A percentile compares a stretch with the other conserved stretches of the same genome.
Evolutionary conservation across 441 rosid genomes (phyloP).

Genomic region (Jatropha multifida): DNA sequence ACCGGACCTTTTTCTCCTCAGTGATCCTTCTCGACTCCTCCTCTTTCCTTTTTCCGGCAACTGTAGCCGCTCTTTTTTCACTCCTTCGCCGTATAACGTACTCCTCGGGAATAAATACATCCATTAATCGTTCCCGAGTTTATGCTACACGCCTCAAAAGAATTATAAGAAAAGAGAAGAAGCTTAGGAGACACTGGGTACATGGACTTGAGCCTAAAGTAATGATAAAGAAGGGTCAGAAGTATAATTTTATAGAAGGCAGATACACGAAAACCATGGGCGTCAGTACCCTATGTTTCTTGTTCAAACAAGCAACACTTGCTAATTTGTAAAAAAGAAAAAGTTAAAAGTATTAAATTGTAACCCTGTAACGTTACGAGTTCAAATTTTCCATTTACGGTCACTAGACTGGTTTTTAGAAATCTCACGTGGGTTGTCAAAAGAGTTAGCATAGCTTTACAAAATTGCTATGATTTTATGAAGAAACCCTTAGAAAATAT

Average conservation of each 20-base stretch:
- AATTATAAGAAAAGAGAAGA: background rate
- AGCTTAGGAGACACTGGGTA: background rate
- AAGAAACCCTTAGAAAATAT: no score
- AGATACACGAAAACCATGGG: constrained; percentile 32
- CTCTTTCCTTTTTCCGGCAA: constrained; percentile 18
- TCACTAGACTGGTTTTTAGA: no score
- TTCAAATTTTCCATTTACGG: no score
- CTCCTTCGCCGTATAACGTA: constrained; percentile 46
- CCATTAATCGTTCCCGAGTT: constrained; percentile 27
- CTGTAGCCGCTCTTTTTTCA: constrained; percentile 44
- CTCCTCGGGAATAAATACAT: constrained; percentile 62
- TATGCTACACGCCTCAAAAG: background rate
- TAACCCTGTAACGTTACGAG: no score
- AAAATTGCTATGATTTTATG: no score
- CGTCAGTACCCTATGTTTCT: constrained; percentile 30
- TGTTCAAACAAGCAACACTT: constrained; percentile 22
- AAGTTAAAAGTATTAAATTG: no score
- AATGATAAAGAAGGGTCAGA: background rate
- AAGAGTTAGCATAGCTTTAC: no score
- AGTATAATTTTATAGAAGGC: background rate
- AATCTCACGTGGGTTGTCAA: no score
- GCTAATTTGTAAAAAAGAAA: background rate
- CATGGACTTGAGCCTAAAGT: background rate
- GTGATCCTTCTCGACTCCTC: background rate
- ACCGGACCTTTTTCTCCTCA: constrained; percentile 10